Evolutionary conservation across 805 yeast genomes (phyloP).

Genomic region (Nakazawaea siamensis): DNA sequence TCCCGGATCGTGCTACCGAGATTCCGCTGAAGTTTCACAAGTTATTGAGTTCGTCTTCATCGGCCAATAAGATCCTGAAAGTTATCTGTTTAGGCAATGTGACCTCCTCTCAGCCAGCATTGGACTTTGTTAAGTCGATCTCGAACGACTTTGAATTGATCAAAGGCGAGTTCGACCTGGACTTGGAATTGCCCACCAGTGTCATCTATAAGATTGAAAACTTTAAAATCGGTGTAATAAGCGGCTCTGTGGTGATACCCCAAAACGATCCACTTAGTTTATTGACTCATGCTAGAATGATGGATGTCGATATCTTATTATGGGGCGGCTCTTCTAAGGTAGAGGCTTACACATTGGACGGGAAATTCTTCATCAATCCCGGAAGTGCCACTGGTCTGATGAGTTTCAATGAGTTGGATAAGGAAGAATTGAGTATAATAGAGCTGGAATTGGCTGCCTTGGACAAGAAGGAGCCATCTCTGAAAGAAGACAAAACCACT

Average conservation of each 20-base stretch:
- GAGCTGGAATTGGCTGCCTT: conserved; percentile 21
- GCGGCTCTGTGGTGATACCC: conserved; percentile 81
- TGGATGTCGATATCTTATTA: conserved; percentile 83
- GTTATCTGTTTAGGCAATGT: conserved; percentile 83
- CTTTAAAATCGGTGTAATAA: conserved; percentile 74
- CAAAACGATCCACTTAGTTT: conserved; percentile 80
- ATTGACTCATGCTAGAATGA: conserved; percentile 74
- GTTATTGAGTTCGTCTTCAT: conserved; percentile 64
- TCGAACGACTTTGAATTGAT: conserved; percentile 72
- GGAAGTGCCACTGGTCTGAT: conserved; percentile 96
- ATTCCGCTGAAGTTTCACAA: conserved; percentile 59
- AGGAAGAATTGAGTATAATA: conserved; percentile 36
- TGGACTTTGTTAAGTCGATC: conserved; percentile 54
- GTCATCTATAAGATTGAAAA: conserved; percentile 60
- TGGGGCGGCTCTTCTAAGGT: conserved; percentile 94
- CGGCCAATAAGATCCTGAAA: conserved; percentile 73
- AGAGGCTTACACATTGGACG: conserved; percentile 89
- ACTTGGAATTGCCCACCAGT: conserved; percentile 46
- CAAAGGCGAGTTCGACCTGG: conserved; percentile 73
- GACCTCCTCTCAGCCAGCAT: conserved; percentile 55
- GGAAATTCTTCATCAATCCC: conserved; percentile 90
- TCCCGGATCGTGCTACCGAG: conserved; percentile 77
- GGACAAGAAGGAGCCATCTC: conserved; percentile 9
- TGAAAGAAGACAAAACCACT: conserved; percentile 3
- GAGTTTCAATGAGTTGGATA: conserved; percentile 53